Base-by-base conservation (phyloP, 768 basidiomycete species). In the Boletus rubropictus region DNA sequence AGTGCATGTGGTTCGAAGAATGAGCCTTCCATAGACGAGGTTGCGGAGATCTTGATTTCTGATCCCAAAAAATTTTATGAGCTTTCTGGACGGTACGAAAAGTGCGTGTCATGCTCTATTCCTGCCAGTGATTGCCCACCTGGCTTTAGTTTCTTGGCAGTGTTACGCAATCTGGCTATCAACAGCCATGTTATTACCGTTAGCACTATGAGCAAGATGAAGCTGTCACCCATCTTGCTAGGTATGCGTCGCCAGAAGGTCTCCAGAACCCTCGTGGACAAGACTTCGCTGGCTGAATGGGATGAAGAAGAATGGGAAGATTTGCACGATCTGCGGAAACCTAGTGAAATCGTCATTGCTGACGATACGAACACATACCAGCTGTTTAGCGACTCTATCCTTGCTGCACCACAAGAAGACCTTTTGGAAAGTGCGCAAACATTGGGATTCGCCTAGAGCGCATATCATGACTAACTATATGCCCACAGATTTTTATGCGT, bases 331-430 rank as follows among this genome's bases (percentile, higher is more conserved):
- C 69, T 96, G 32, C 76, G 81, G 52, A 72, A 70, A 51, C 79
- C 90, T 0, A 73, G 72, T 37, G 77, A 88, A 57, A 81, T 92
- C 7, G 78, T 89, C 22, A 78, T 96, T 39, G 86, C 88, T 4
- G 94, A 99, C 62, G 91, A 96, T 60, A 83, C 82, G 9, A 86
- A 88, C 41, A 72, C 83, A 5, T 80, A 84, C 56, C 84, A 89
- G 51, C 72, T 84, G 11, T 96, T 96, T 60, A 82, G 84, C 5
- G 81, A 83, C 37, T 75, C 76, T 2, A 70, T 95, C 14, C 89
- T 84, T 59, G 78, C 77, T 3, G 89, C 86, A 8, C 87, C 89
- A 0, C 89, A 95, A 65, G 94, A 98, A 62, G 91, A 95, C 55
- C 73, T 90, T 7, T 72, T 98, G 10, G 95, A 98, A 80, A 77